Evolutionary conservation across 2,329 filamentous ascomycete genomes (phyloP), one percentile per base, ranked within the genome.

Genomic region (Penicillium hesseltinei): DNA sequence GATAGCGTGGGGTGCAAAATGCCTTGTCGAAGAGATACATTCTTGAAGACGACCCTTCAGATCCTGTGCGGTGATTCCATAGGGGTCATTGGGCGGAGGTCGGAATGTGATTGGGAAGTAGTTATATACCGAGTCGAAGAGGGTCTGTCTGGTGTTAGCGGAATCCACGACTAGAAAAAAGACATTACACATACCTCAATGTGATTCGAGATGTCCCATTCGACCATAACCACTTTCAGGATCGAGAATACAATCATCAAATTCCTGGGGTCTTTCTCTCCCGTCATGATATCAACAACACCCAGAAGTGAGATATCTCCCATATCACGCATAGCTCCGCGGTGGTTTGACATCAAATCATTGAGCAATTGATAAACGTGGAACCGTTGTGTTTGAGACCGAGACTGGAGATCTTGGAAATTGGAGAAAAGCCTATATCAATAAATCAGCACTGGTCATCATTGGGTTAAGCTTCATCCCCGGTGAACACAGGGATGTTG

Each of bases 41-140:
- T 84, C 82, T 60, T 84, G 79, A 15, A 89, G 70, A 29, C 86
- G 80, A 51, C 82, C 80, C 66, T 89, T 89, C 57, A 89, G 71
- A 65, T 89, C 83, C 64, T 88, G 85, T 2, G 86, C 84, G 2
- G 86, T 88, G 59, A 89, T 88, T 1, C 85, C 84, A 60, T 88
- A 89, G 1, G 86, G 86, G 66, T 89, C 86, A 62, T 88, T 85
- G 11, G 85, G 86, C 1, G 86, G 87, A 11, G 86, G 86, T 65
- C 84, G 81, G 72, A 89, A 89, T 0, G 86, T 88, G 63, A 89
- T 88, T 0, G 86, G 86, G 67, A 89, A 89, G 70, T 89, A 89
- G 65, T 88, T 88, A 72, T 88, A 89, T 19, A 87, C 85, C 4
- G 85, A 81, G 62, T 89, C 87, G 67, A 89, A 89, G 44, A 88